Conservation (phyloP, 2,329 filamentous ascomycete species). For the Penicillium sp. region DNA sequence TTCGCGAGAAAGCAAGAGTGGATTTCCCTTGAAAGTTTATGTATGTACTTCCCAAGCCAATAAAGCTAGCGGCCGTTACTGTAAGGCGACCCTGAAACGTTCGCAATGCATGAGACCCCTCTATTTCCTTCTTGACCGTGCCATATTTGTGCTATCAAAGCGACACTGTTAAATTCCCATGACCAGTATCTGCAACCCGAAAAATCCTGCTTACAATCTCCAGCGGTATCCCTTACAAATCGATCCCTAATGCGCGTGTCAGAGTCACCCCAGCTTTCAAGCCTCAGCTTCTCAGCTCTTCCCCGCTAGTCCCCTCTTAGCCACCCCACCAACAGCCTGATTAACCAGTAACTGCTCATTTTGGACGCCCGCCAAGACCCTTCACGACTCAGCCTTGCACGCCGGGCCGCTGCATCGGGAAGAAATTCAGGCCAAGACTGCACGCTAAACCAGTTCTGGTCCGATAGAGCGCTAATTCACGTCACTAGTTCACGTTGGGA, state of each 20-base stretch:
- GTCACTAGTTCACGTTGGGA: not conserved
- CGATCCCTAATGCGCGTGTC: not conserved
- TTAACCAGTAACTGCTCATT: not conserved
- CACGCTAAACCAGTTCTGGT: not conserved
- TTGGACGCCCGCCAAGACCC: not conserved
- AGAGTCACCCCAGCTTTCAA: not conserved
- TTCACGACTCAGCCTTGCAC: not conserved
- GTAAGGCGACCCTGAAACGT: too few species aligned
- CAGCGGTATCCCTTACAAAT: not conserved
- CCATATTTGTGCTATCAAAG: not conserved
- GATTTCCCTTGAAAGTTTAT: not conserved
- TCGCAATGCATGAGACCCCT: too few species aligned
- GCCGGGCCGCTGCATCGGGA: not conserved
- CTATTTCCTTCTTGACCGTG: not conserved
- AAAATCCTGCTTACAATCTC: not conserved
- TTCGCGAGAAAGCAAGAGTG: not conserved
- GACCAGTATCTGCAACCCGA: not conserved
- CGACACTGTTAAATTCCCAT: not conserved
- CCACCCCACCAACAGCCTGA: not conserved
- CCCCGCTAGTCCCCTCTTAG: not conserved
- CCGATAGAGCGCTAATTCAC: not conserved
- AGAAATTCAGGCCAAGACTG: not conserved
- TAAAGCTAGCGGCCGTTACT: not conserved
- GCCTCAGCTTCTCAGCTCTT: not conserved
- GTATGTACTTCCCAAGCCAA: not conserved